These are phyloP conservation scores for Cenchrus americanus DNA, from an alignment of 176 grass and related monocot genomes.

Conservation along the genomic window DNA sequence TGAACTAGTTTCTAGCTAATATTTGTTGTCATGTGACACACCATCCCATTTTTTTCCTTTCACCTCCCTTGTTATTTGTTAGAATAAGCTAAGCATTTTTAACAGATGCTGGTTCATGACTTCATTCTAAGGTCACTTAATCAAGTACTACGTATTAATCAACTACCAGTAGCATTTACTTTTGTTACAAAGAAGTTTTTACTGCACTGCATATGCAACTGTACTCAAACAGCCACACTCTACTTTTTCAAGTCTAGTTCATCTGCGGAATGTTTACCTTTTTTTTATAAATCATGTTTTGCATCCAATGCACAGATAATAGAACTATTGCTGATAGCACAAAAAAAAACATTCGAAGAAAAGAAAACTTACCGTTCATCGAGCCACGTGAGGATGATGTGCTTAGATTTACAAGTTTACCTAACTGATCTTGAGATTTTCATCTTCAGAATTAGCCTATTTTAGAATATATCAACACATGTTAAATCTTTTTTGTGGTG, in stretches of 20 bases:
- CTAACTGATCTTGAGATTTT: not conserved
- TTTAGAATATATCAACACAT: conserved; percentile 5
- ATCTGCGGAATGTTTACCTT: conserved; percentile 32
- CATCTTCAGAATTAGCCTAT: not conserved
- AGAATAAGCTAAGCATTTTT: conserved; percentile 21
- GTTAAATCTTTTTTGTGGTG: not conserved
- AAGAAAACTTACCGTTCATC: conserved; percentile 19
- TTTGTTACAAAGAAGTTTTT: conserved; percentile 19
- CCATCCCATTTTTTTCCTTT: not conserved
- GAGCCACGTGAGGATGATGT: not conserved
- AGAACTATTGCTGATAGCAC: conserved; percentile 1
- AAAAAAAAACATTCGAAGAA: conserved; percentile 34
- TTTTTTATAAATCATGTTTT: not conserved
- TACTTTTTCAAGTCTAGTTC: conserved; percentile 9
- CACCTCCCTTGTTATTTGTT: conserved; percentile 20
- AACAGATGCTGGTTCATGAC: conserved; percentile 1
- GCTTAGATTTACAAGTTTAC: conserved; percentile 4
- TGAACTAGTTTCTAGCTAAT: conserved; percentile 3
- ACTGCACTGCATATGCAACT: conserved; percentile 10
- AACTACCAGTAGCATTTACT: not conserved
- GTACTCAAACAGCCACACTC: not conserved
- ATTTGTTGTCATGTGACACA: conserved; percentile 6
- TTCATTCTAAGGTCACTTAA: conserved; percentile 24
- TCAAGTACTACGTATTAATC: not conserved
- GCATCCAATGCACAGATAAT: not conserved